Percentiles rank a stretch among this genome's conserved stretches.
These are phyloP conservation scores for Mycena vulgaris DNA, from an alignment of 768 basidiomycete species.

Conservation along the genomic window DNA sequence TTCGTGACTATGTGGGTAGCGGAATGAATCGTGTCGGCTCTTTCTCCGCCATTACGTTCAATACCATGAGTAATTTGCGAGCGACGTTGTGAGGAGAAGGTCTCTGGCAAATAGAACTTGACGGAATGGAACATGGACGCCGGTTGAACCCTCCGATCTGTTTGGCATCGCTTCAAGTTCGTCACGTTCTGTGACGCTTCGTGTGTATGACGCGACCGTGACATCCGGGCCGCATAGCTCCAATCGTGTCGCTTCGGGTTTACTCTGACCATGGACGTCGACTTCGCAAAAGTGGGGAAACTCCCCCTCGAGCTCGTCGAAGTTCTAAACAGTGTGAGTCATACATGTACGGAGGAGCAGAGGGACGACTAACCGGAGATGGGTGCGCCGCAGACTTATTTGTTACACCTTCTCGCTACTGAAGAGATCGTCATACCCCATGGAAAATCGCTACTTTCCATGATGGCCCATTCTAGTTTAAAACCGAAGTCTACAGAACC, in stretches of 20 bases:
- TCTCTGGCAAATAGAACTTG: conserved; percentile 59
- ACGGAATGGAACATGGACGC: conserved; percentile 2
- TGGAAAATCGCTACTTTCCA: conserved; percentile 80
- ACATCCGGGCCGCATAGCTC: no score
- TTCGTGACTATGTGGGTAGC: conserved; percentile 73
- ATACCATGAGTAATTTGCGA: conserved; percentile 65
- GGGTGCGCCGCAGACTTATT: conserved; percentile 75
- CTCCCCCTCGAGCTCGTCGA: conserved; percentile 73
- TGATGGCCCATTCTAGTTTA: conserved; percentile 59
- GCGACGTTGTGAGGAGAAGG: conserved; percentile 58
- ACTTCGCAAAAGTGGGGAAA: conserved; percentile 27
- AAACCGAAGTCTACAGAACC: conserved; percentile 22
- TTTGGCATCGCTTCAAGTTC: no score
- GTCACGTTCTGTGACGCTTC: no score
- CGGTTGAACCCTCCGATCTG: no score
- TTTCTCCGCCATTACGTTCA: conserved; percentile 65
- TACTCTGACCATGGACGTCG: neutral
- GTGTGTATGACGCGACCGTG: no score
- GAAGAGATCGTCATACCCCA: conserved; percentile 74
- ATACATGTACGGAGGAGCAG: no score
- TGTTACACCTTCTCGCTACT: conserved; percentile 77
- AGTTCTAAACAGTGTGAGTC: conserved; percentile 67
- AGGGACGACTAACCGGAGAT: no score
- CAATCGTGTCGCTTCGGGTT: no score
- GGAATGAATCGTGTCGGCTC: conserved; percentile 50